Evolutionary conservation across 306 rosid species (phyloP).

Genomic region (Clitoria ternatea): DNA sequence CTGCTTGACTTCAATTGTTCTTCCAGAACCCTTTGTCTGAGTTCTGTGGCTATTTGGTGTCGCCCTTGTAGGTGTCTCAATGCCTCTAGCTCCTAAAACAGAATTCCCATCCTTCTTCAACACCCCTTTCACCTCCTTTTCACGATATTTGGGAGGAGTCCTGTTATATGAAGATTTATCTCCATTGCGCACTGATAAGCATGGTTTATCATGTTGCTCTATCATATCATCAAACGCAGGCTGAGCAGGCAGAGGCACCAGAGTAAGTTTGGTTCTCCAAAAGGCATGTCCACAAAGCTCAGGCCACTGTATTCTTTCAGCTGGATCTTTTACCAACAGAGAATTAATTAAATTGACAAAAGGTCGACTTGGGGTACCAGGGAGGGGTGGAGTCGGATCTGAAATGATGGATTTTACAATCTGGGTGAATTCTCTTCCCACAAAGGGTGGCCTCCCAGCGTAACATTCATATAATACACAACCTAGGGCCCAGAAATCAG

Average conservation of each 20-base stretch:
- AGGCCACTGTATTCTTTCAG: slow-evolving; percentile 88
- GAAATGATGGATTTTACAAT: slow-evolving; percentile 87
- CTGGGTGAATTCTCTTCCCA: slow-evolving; percentile 90
- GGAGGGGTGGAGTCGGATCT: slow-evolving; percentile 86
- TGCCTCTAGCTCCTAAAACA: slow-evolving; percentile 47
- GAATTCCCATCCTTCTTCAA: slow-evolving; percentile 73
- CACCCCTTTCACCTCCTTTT: slow-evolving; percentile 63
- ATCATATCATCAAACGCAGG: slow-evolving; percentile 88
- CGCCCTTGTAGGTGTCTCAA: slow-evolving; percentile 69
- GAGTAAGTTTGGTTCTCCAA: slow-evolving; percentile 68
- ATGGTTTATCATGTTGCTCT: slow-evolving; percentile 59
- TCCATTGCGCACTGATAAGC: slow-evolving; percentile 76
- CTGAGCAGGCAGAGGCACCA: slow-evolving; percentile 71
- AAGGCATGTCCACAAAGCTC: slow-evolving; percentile 93
- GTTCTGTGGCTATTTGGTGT: slow-evolving; percentile 63
- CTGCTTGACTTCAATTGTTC: slow-evolving; percentile 59
- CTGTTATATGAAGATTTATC: slow-evolving; percentile 63
- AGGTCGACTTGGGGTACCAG: slow-evolving; percentile 88
- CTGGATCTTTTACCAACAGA: slow-evolving; percentile 88
- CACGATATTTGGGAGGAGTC: slow-evolving; percentile 81
- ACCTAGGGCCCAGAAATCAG: slow-evolving; percentile 98
- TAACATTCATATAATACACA: slow-evolving; percentile 93
- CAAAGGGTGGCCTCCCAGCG: slow-evolving; percentile 90
- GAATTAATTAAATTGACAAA: slow-evolving; percentile 84
- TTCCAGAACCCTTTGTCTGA: slow-evolving; percentile 68